Base-by-base conservation (phyloP, 257 asterid genomes). In the Gentiana dahurica region DNA sequence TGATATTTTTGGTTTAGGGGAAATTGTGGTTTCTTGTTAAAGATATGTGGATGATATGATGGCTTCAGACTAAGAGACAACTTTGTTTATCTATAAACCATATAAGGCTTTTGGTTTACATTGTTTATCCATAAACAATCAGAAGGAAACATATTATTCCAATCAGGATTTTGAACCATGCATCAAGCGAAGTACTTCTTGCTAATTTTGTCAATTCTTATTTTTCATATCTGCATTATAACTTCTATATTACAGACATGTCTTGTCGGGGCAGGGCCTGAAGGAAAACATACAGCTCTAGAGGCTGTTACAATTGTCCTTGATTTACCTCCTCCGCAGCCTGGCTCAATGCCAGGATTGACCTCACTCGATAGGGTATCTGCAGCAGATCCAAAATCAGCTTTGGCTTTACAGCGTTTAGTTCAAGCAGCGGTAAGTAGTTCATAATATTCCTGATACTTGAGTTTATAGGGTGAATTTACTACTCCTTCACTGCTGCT, bases 231-330 rank as follows among this genome's bases (percentile, higher is more conserved):
- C 39, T 24, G 3, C 45, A 59, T 68, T 34, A 63, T 58, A 35
- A 49, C 36, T 70, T 15, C 49, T 34, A 76, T 51, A 60, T 70
- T 61, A 58, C 75, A 92, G 98, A 92, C 98, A 54, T 92, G 98
- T 79, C 76, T 92, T 68, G 98, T 92, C 67, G 98, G 98, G 73
- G 95, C 97, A 69, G 98, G 98, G 61, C 87, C 98, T 58, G 95
- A 83, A 34, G 98, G 98, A 66, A 92, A 92, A 67, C 98, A 85
- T 76, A 92, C 95, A 37, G 98, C 98, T 71, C 74, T 92, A 53
- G 97, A 92, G 75, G 98, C 98, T 58, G 98, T 92, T 35, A 92
- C 98, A 12, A 78, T 92, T 55, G 98, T 92, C 70, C 98, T 92
- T 34, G 98, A 92, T 82, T 75, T 92, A 68, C 98, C 98, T 38